Evolutionary conservation across 2,329 filamentous ascomycete genomes (phyloP).

Genomic region (Aureobasidium sp.): DNA sequence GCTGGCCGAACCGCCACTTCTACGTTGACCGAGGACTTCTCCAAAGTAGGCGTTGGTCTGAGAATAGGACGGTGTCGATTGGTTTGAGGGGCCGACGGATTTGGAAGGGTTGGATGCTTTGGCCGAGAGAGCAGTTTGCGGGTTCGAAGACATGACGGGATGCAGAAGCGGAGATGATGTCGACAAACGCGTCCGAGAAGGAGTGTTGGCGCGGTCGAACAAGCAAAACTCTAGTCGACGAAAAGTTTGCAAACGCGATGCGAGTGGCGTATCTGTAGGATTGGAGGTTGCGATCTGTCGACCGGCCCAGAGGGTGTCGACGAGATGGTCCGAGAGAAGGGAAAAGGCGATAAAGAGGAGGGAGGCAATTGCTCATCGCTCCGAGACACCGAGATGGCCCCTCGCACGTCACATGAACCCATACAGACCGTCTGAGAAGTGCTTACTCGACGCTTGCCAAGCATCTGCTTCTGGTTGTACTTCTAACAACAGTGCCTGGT

Average conservation of each 20-base stretch:
- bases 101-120: constrained; percentile 33
- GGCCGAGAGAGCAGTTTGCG: constrained; percentile 25
- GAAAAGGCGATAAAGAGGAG: constrained; percentile 1
- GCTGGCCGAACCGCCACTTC: constrained; percentile 31
- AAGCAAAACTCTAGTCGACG: background rate
- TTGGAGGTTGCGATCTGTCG: constrained; percentile 2
- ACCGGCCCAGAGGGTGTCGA: constrained; percentile 16
- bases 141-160: constrained; percentile 35
- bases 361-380: constrained; percentile 11
- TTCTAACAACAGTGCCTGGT: background rate
- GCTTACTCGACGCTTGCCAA: background rate
- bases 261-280: background rate
- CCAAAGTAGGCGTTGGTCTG: constrained; percentile 35
- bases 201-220: background rate
- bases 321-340: constrained; percentile 12
- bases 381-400: constrained; percentile 7
- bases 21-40: constrained; percentile 36
- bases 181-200: constrained; percentile 2
- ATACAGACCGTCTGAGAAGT: background rate
- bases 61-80: constrained; percentile 35
- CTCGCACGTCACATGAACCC: background rate
- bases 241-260: background rate
- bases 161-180: constrained; percentile 12
- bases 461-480: background rate
- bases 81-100: constrained; percentile 28